Evolutionary conservation across 202 grass and related monocot species (phyloP), one percentile per base, ranked within the genome.

Genomic region (Saccharum hybrid): DNA sequence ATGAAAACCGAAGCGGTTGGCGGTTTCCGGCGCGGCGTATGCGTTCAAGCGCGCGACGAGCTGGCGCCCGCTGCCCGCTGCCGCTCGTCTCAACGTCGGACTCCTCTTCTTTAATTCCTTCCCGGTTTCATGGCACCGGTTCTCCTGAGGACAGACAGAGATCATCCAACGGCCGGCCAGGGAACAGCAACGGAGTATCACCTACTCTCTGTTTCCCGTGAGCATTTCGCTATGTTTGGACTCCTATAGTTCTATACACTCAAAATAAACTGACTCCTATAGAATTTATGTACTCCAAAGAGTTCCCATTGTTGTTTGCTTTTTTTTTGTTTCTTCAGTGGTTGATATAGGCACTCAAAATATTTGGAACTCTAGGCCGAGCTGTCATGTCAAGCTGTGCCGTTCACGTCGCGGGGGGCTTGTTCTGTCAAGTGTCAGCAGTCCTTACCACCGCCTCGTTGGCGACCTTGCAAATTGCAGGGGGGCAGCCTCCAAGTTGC

Each of bases 61-160:
- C 56, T 77, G 66, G 36, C 37, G 14, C 19, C 63, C 43, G 63
- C n/a, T n/a, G n/a, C n/a, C n/a, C n/a, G n/a, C 15, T 16, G 42
- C 42, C 14, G 46, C 46, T 41, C 39, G 33, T 68, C 63, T 43
- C 49, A 14, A 4, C 22, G 62, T 42, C 26, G 36, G 64, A 31
- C 23, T 15, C 18, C 10, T 36, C 13, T 69, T 26, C 52, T 3
- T 57, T 2, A 51, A 51, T 9, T 22, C 19, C 11, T 36, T 18
- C 48, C 84, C 48, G 77, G 64, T 61, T 60, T 81, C 70, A 63
- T 49, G 77, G 63, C 63, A 16, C 31, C 15, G 75, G 75, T 63
- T 8, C 59, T 61, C 75, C 40, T 11, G 22, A 63, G 21, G 7
- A 45, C 8, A 77, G 38, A 71, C 57, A 77, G 13, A 63, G 75